Evolutionary conservation across 768 basidiomycete species (phyloP), one percentile per base, ranked within the genome.

Genomic region (Pulveroboletus ravenelii): DNA sequence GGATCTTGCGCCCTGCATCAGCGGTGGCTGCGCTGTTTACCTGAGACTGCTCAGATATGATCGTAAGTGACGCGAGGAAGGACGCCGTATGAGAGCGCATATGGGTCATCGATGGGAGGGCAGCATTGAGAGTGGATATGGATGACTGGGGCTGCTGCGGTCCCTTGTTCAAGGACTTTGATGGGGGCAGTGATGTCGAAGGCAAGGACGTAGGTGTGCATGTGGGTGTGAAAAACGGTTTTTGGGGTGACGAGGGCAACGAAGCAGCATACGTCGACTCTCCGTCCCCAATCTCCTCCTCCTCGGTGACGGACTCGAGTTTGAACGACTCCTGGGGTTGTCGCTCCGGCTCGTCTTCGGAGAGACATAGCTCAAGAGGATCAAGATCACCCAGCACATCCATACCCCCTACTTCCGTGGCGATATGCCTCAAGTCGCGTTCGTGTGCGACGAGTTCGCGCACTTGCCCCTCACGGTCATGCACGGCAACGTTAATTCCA

Each of bases 41-140:
- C 64, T 94, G 91, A 13, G 89, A 87, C 52, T 92, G 88, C 60
- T 94, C 91, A 23, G 87, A 89, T 56, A 93, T 81, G 31, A 82
- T 79, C 3, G 83, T 78, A 40, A 94, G 77, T 10, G 89, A 86
- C 20, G 83, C 71, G 41, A 87, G 82, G 45, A 93, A 79, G 9
- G 88, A 85, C 9, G 82, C 66, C 0, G 91, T 93, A 63, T 82
- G 78, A 20, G 81, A 77, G 38, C 90, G 85, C 50, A 93, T 73
- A 55, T 87, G 77, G 3, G 80, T 73, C 43, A 93, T 74, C 50
- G 88, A 84, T 2, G 82, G 76, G 41, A 89, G 74, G 0, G 84
- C 53, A 23, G 42, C 27, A 29, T 40, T 61, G 41, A 66, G 58
- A 6, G 63, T 63, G 23, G 65, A 54, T 58, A 66, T 67, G 37